These are phyloP conservation scores for Calendula officinalis DNA, from an alignment of 129 eudicot genomes.

Conservation along the genomic window DNA sequence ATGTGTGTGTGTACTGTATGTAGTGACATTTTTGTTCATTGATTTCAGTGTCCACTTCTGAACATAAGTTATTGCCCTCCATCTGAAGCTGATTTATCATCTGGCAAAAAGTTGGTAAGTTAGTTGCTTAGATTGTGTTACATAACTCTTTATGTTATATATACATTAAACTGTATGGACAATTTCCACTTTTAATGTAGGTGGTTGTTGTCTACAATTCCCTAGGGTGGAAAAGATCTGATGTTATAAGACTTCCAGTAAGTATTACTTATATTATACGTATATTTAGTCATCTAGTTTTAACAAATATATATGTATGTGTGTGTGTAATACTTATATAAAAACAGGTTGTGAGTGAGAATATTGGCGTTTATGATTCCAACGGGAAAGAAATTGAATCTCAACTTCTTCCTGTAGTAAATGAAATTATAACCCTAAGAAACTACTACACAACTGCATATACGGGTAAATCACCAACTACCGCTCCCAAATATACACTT, in stretches of 20 bases:
- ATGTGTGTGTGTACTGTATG: neutral
- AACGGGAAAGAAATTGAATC: conserved; percentile 63
- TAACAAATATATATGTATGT: neutral
- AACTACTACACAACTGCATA: conserved; percentile 59
- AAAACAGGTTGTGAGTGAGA: conserved; percentile 64
- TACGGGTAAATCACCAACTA: conserved; percentile 52
- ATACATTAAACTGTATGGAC: neutral
- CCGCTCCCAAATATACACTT: conserved; percentile 61
- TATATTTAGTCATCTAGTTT: neutral
- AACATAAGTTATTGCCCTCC: conserved; percentile 82
- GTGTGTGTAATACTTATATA: conserved; percentile 5
- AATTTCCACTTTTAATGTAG: conserved; percentile 39
- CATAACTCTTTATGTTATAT: conserved; percentile 5
- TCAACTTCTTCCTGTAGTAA: conserved; percentile 78
- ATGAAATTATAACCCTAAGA: conserved; percentile 54
- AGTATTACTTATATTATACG: conserved; percentile 31
- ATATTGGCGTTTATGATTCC: conserved; percentile 66
- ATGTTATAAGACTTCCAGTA: conserved; percentile 80
- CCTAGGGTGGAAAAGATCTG: conserved; percentile 87
- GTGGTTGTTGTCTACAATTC: conserved; percentile 83
- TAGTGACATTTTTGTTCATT: conserved; percentile 16
- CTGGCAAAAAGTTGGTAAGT: conserved; percentile 67
- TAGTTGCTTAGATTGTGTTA: conserved; percentile 11
- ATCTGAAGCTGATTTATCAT: conserved; percentile 60
- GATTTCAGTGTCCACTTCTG: conserved; percentile 68